Base-by-base conservation (phyloP, 768 basidiomycete species). In the Calocybe cyanea region DNA sequence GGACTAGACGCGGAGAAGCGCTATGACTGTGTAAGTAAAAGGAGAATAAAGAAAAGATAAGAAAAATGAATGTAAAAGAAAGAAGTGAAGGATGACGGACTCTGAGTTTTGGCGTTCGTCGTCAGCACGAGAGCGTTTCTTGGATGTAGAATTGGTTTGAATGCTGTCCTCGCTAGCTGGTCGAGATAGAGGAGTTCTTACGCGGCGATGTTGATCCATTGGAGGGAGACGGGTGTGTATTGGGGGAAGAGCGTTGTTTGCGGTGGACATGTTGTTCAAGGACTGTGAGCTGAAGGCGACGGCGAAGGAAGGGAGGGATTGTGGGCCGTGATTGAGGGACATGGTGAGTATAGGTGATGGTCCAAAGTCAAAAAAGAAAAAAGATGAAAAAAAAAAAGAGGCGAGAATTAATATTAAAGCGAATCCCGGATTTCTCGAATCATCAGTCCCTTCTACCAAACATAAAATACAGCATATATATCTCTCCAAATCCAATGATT, bases 291-390 rank as follows among this genome's bases (percentile, higher is more conserved):
- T 78, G 67, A 90, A 90, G 0, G 87, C 78, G 67, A 85, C 82
- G 1, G 83, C 81, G 63, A 90, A 90, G 34, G 87, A 85, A 32
- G 87, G 87, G 31, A 90, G 78, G 8, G 85, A 82, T 62, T 81
- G 83, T 50, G 70, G 66, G 50, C 67, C 62, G 38, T 65, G 67
- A 55, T 66, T 68, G 54, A 64, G 59, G 51, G 75, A 70, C 73
- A 75, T 75, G 38, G 25, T 20, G 47, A 35, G 20, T 38, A 49
- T 36, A 45, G 53, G 15, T 41, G 49, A 38, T 40, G 53, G 46
- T 28, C 19, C 5, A 11, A 28, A 28, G 25, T 5, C 5, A 28
- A 28, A 11, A 28, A 11, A 11, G 25, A 28, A 28, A 28, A 28
- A 28, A 28, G 11, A 28, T 28, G 11, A 28, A 28, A 28, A 28